Evolutionary conservation across 148 eudicot species (phyloP), one percentile per base, ranked within the genome.

Genomic region (Camellia sinensis): DNA sequence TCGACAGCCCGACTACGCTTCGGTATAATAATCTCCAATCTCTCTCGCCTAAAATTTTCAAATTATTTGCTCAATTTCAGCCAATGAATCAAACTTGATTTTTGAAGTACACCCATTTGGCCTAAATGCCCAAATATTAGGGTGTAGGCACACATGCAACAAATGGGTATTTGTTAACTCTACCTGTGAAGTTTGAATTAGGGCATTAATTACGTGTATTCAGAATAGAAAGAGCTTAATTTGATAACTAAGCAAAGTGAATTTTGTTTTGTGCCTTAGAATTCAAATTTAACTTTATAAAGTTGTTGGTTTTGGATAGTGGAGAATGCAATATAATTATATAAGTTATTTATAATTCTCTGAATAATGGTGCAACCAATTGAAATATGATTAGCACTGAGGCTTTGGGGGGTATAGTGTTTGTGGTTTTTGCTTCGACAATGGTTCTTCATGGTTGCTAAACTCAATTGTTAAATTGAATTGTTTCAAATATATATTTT

Each of bases 1-100:
- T 84, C 97, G 93, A 8, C 97, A 93, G 78, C 93, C 97, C 63
- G 89, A 84, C 78, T 88, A 89, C 65, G 84, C 87, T 6, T 92
- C 98, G 29, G 98, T 94, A 89, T 29, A 69, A 59, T 29, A 29
- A 29, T 29, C 37, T 29, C 37, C 37, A 29, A 29, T 29, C 78
- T 57, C 73, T 53, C 43, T 67, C 19, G 14, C 13, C 67, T 37
- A 43, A 69, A 17, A 3, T 44, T 61, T 60, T 29, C 13, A 19
- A 59, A 6, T 43, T 67, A 4, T 65, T 63, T 18, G 52, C 22
- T 45, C 56, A 21, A 65, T 29, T 37, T 37, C 3, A 1, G n/a
- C 4, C 41, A 46, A 71, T 21, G 60, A 17, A 21, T 9, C 2
- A 19, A 21, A 73, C 4, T 3, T 40, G 54, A 19, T 52, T 52